These are phyloP conservation scores for Entophlyctis helioformis DNA, from an alignment of 192 early-diverging fungal genomes.

Conservation along the genomic window DNA sequence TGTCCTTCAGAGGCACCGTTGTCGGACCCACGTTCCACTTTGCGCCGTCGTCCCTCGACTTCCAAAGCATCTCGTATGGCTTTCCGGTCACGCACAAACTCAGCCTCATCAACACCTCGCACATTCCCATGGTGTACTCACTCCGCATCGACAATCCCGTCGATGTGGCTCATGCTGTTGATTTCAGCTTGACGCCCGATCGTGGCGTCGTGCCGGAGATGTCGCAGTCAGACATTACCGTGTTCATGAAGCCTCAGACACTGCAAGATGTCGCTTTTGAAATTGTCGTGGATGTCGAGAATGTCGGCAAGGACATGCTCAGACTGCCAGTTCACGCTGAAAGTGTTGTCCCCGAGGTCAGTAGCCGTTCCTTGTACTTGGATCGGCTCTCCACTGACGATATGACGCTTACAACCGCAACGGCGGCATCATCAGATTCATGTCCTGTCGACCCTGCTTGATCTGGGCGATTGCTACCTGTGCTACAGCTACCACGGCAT, in stretches of 20 bases:
- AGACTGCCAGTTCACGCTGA: constrained; percentile 26
- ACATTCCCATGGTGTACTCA: constrained; percentile 35
- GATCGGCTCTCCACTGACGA: too few relatives aligned
- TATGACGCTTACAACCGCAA: too few relatives aligned
- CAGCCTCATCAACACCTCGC: constrained; percentile 35
- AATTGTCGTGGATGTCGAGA: constrained; percentile 31
- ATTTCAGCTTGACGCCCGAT: constrained; percentile 5
- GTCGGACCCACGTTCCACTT: constrained; percentile 49
- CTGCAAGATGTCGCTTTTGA: constrained; percentile 17
- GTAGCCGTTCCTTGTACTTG: too few relatives aligned
- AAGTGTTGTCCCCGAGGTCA: constrained; percentile 41
- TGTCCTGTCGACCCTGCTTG: too few relatives aligned
- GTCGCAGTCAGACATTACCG: constrained; percentile 8
- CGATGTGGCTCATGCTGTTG: too few relatives aligned
- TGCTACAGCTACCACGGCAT: constrained; percentile 21
- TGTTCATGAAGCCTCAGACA: constrained; percentile 27
- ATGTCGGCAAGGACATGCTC: constrained; percentile 26
- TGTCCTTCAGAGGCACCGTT: constrained; percentile 31
- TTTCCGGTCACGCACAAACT: too few relatives aligned
- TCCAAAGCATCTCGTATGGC: constrained; percentile 30
- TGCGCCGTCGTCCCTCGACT: constrained; percentile 21
- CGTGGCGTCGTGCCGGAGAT: constrained; percentile 13
- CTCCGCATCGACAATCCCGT: constrained; percentile 17
- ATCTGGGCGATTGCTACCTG: constrained; percentile 41
- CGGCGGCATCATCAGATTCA: too few relatives aligned